These are phyloP conservation scores for Syncephalis plumigaleata DNA, from an alignment of 371 early-diverging fungal genomes.

Conservation along the genomic window DNA sequence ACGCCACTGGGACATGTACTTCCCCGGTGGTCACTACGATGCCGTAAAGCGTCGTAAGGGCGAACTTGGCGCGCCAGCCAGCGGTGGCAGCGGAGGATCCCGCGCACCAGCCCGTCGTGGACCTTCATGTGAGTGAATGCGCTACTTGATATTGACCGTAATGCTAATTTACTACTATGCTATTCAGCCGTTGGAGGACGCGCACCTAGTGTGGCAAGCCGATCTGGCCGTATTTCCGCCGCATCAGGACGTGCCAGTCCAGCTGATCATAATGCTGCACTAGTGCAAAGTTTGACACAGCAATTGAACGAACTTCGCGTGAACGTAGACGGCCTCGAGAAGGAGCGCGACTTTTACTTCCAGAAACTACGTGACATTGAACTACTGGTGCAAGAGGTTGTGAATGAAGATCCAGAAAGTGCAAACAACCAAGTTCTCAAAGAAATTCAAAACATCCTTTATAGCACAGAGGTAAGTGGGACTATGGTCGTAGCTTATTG, in stretches of 20 bases:
- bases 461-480: constrained; percentile 60
- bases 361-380: constrained; percentile 84
- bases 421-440: constrained; percentile 28
- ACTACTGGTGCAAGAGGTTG: constrained; percentile 59
- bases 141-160: not conserved
- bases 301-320: constrained; percentile 62
- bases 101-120: constrained; percentile 8
- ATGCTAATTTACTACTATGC: not conserved
- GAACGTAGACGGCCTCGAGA: constrained; percentile 77
- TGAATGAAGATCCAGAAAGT: constrained; percentile 25
- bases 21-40: constrained; percentile 70
- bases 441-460: constrained; percentile 65
- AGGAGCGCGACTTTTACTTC: constrained; percentile 93
- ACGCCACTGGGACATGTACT: constrained; percentile 68
- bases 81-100: constrained; percentile 6
- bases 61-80: constrained; percentile 3
- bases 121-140: constrained; percentile 1
- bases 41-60: constrained; percentile 59
- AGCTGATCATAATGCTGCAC: constrained; percentile 13
- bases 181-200: not conserved
- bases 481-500: not conserved
- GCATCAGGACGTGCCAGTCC: not conserved
- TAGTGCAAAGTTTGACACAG: constrained; percentile 42
- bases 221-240: not conserved
- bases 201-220: not conserved